Percentiles rank a stretch among this genome's conserved stretches.
phyloP scores from a whole-genome alignment of 768 basidiomycete species.

The Fibroporia radiculosa region DNA sequence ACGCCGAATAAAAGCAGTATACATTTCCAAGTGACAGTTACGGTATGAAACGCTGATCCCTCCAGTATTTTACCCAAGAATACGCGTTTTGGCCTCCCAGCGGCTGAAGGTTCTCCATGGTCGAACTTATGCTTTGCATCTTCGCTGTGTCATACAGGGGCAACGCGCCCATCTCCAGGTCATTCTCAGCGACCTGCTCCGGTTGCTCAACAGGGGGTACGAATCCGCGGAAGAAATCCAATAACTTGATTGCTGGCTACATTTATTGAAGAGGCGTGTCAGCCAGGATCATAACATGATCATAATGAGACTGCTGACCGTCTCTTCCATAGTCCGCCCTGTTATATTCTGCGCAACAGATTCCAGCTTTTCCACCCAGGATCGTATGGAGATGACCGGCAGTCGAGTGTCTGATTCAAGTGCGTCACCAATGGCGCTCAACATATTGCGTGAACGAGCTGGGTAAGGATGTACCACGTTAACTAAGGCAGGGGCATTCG shows the following conservation, averaged over 20 bases:
- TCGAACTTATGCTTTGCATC: constrained; percentile 4
- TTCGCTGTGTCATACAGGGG: constrained; percentile 5
- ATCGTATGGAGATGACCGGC: constrained; percentile 3
- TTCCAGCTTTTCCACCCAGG: neutral
- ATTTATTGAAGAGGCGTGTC: neutral
- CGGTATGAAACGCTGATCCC: neutral
- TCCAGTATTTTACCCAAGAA: constrained; percentile 10
- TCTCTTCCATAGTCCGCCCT: neutral
- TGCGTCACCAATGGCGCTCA: constrained; percentile 10
- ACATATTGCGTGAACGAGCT: constrained; percentile 20
- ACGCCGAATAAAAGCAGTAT: too few relatives aligned
- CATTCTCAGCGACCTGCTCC: neutral
- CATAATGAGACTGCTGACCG: neutral
- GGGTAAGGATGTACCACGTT: constrained; percentile 34
- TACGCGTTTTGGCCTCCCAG: constrained; percentile 11
- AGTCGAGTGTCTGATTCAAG: constrained; percentile 19
- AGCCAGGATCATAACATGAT: neutral
- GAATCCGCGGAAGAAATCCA: constrained; percentile 2
- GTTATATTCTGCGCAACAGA: neutral
- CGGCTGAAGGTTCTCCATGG: constrained; percentile 4
- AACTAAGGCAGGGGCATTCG: constrained; percentile 14
- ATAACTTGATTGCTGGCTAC: constrained; percentile 7
- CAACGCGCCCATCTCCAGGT: neutral
- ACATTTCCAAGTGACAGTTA: neutral
- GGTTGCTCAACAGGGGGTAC: neutral